Evolutionary conservation across 2,329 filamentous ascomycete genomes (phyloP).

Genomic region (Tolypocladium cylindrosporum): DNA sequence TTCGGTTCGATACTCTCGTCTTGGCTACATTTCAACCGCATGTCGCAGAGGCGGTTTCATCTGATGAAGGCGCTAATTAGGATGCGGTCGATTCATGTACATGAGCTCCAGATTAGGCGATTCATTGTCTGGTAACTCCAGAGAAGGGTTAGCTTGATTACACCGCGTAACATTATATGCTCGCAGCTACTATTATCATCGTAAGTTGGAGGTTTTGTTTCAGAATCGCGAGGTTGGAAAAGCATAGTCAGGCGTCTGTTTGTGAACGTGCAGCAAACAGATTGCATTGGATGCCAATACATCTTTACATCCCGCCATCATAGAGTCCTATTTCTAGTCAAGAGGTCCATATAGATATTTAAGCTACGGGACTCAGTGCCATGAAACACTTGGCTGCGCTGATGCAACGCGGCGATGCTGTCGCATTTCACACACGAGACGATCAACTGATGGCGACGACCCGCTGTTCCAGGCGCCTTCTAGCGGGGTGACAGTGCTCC

Average conservation of each 20-base stretch:
- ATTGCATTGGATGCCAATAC: too few relatives aligned
- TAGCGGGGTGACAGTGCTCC: neutral
- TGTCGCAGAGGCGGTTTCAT: neutral
- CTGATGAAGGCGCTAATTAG: neutral
- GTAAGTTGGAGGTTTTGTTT: neutral
- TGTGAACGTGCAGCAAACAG: too few relatives aligned
- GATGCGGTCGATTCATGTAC: neutral
- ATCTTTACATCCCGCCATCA: too few relatives aligned
- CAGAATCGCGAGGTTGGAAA: neutral
- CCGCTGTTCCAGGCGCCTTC: neutral
- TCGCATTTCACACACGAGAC: neutral
- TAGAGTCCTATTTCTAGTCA: too few relatives aligned
- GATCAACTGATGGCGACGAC: neutral
- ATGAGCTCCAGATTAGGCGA: neutral
- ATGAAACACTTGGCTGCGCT: neutral
- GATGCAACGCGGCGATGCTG: neutral
- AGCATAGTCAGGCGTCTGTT: too few relatives aligned
- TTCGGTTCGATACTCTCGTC: neutral
- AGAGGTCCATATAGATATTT: too few relatives aligned
- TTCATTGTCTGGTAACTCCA: neutral
- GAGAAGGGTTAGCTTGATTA: neutral
- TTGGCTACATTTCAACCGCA: neutral
- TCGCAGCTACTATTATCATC: neutral
- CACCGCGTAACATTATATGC: neutral
- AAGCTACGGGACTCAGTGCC: neutral